Conservation (phyloP, 805 yeast genomes). For the Lachancea kluyveri region DNA sequence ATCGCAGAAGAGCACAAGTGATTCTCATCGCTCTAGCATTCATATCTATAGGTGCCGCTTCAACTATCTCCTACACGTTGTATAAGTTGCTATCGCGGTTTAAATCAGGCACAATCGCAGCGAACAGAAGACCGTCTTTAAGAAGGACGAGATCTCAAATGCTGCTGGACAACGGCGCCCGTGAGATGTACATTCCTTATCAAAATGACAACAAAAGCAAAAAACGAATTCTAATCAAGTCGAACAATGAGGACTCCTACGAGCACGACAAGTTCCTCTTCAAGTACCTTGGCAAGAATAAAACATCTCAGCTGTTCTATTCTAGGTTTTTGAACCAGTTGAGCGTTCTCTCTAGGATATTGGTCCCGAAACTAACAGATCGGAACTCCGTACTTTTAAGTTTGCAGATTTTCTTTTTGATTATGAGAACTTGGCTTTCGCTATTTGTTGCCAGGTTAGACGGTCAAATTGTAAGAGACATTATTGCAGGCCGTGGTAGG, state of each 20-base stretch:
- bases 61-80: slow-evolving; percentile 16
- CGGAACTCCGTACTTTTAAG: slow-evolving; percentile 59
- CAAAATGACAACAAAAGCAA: slow-evolving; percentile 12
- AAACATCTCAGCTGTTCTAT: slow-evolving; percentile 34
- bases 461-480: slow-evolving; percentile 85
- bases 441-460: slow-evolving; percentile 82
- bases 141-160: slow-evolving; percentile 27
- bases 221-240: slow-evolving; percentile 25
- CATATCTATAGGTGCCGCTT: slow-evolving; percentile 14
- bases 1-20: slow-evolving; percentile 22
- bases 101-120: slow-evolving; percentile 5
- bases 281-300: slow-evolving; percentile 19
- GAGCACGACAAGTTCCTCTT: slow-evolving; percentile 31
- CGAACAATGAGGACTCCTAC: slow-evolving; percentile 25
- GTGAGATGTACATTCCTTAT: slow-evolving; percentile 28
- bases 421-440: slow-evolving; percentile 82
- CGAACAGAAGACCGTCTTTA: slow-evolving; percentile 10
- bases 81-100: slow-evolving; percentile 11
- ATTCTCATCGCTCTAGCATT: slow-evolving; percentile 18
- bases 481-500: slow-evolving; percentile 73
- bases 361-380: slow-evolving; percentile 69
- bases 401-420: slow-evolving; percentile 66
- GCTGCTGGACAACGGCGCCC: slow-evolving; percentile 25
- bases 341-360: slow-evolving; percentile 67
- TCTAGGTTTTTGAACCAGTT: slow-evolving; percentile 69